Conservation (phyloP, 176 grass and related monocot genomes). For the Elaeis guineensis region DNA sequence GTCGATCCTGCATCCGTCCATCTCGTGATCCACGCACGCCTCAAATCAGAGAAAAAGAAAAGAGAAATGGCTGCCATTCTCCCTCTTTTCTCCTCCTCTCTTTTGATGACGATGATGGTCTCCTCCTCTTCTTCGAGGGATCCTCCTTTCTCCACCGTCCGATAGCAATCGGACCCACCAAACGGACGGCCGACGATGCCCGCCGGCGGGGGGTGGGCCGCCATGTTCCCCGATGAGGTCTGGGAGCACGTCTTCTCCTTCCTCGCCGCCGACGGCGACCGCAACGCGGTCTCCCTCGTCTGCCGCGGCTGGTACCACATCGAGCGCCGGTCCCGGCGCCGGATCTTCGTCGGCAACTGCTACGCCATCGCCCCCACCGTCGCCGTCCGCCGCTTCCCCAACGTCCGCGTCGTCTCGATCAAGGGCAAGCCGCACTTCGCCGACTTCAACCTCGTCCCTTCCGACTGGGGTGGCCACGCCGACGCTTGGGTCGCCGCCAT, state of each 20-base stretch:
- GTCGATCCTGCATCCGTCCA: too few species aligned
- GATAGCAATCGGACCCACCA: too few species aligned
- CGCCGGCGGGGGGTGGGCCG: slow-evolving; percentile 7
- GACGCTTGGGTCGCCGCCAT: slow-evolving; percentile 51
- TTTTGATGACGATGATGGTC: too few species aligned
- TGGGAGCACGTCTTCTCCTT: slow-evolving; percentile 67
- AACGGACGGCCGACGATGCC: neutral
- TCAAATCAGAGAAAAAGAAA: too few species aligned
- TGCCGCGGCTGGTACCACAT: slow-evolving; percentile 36
- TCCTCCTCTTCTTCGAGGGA: too few species aligned
- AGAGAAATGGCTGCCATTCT: too few species aligned
- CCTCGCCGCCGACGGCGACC: slow-evolving; percentile 40
- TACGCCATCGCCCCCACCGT: slow-evolving; percentile 41
- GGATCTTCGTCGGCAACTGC: slow-evolving; percentile 56
- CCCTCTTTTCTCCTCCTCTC: too few species aligned
- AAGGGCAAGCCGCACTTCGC: slow-evolving; percentile 84
- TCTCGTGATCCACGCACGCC: too few species aligned
- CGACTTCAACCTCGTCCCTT: slow-evolving; percentile 46
- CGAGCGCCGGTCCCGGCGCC: slow-evolving; percentile 47
- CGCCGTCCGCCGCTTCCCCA: slow-evolving; percentile 43
- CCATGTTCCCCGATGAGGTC: slow-evolving; percentile 54
- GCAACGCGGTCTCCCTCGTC: slow-evolving; percentile 29
- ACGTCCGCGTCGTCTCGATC: slow-evolving; percentile 34
- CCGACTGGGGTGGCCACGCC: slow-evolving; percentile 43
- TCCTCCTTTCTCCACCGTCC: too few species aligned